Conservation (phyloP, 1,284 basidiomycete species). For the Cryptococcus amylolentus region DNA sequence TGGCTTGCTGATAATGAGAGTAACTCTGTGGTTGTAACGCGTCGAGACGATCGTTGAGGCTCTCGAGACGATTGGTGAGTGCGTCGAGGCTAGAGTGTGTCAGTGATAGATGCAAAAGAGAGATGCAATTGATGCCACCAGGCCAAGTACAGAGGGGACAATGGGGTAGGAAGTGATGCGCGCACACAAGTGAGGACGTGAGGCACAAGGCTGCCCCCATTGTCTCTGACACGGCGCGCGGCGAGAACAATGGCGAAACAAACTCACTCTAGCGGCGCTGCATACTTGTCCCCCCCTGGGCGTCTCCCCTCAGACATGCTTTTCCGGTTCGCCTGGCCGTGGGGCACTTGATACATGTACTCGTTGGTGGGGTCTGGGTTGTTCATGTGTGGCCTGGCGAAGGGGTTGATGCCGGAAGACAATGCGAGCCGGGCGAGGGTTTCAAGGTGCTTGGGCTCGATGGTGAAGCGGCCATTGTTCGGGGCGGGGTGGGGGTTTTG, state of each 20-base stretch:
- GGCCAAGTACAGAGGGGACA: neutral
- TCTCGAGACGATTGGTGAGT: no score
- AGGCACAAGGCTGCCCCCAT: neutral
- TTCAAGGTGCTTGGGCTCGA: no score
- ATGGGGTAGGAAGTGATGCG: constrained; percentile 1
- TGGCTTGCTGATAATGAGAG: constrained; percentile 2
- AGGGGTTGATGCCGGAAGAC: constrained; percentile 7
- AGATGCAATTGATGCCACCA: neutral
- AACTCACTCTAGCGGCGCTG: constrained; percentile 16
- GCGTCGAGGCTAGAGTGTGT: constrained; percentile 14
- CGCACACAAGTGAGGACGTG: neutral
- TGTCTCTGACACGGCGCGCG: neutral
- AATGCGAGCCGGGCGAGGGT: no score
- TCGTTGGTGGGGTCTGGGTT: constrained; percentile 30
- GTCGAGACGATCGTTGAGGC: constrained; percentile 23
- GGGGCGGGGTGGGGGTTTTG: no score
- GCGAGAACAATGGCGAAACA: neutral
- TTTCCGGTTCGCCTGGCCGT: neutral
- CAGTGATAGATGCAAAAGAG: neutral
- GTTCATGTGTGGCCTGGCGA: constrained; percentile 12
- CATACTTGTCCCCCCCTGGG: neutral
- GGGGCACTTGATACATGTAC: constrained; percentile 29
- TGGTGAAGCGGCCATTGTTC: no score
- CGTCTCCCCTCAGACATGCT: constrained; percentile 8
- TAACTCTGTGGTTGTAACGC: constrained; percentile 11